phyloP scores from a whole-genome alignment of 1,284 basidiomycete species.

The Mycosarcoma mackinlayi region DNA sequence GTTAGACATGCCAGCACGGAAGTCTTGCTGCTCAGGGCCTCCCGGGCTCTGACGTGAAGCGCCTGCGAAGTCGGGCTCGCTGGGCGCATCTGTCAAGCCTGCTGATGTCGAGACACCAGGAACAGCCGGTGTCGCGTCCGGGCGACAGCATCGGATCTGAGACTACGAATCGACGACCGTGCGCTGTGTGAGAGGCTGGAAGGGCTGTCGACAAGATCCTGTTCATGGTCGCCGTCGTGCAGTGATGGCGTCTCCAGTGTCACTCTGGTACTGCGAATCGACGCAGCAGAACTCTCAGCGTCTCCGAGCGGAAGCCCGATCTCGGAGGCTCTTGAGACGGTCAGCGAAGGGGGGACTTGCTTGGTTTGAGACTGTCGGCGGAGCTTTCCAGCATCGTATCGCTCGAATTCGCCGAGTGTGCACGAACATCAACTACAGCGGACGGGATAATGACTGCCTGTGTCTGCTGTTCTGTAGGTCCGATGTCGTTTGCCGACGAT shows the following conservation, averaged over 20 bases:
- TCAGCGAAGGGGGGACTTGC: slow-evolving; percentile 16
- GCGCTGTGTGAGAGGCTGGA: slow-evolving; percentile 30
- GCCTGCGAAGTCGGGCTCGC: neutral
- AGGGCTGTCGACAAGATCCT: slow-evolving; percentile 34
- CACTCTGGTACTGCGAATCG: neutral
- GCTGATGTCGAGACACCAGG: neutral
- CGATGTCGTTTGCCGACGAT: neutral
- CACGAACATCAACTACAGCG: neutral
- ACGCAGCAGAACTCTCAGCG: too few relatives aligned
- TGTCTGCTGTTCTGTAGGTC: neutral
- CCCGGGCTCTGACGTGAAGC: slow-evolving; percentile 10
- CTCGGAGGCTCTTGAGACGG: slow-evolving; percentile 42
- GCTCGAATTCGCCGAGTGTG: slow-evolving; percentile 4
- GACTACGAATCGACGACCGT: slow-evolving; percentile 29
- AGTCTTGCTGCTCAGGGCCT: neutral
- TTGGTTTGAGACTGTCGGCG: neutral
- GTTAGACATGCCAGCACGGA: neutral
- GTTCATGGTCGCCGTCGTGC: slow-evolving; percentile 14
- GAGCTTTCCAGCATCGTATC: slow-evolving; percentile 2
- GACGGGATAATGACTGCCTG: neutral
- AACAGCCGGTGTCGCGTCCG: neutral
- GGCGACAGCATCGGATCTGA: slow-evolving; percentile 15
- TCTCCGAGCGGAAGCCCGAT: too few relatives aligned
- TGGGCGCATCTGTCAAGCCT: slow-evolving; percentile 1
- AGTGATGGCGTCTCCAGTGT: slow-evolving; percentile 12